Evolutionary conservation across 2,329 filamentous ascomycete genomes (phyloP), one percentile per base, ranked within the genome.

Genomic region (Calonectria pseudoreteaudii): DNA sequence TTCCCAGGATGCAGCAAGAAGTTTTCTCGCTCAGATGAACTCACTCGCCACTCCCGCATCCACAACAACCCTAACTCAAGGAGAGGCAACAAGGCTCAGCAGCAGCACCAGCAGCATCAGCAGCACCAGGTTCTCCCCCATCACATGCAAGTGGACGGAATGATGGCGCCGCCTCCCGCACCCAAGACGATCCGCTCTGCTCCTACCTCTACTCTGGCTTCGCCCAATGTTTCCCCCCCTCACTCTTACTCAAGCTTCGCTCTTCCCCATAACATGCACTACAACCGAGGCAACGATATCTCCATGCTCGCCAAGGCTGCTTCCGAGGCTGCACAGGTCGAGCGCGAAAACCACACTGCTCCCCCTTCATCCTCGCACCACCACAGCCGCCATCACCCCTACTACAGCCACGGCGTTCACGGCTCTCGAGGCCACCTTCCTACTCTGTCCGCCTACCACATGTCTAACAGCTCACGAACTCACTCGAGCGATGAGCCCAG

Each of bases 51-150:
- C 87, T 98, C 96, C 84, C 92, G 96, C 84, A 99, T 99, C 87
- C 96, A 99, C 91, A 98, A 95, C 91, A 99, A 98, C 87, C 96
- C 97, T 73, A 98, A 98, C 89, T 98, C 96, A 72, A 91, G 97
- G 83, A 90, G 96, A 82, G 96, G 95, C 78, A 97, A 98, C 89
- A 98, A 98, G 89, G 92, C 85, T 34, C 88, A 90, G 78, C 85
- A 88, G 70, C 84, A 85, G 60, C 83, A 83, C 64, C 82, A 83
- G 38, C 80, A 82, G 28, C 80, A 80, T 44, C 83, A 85, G 76
- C 82, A 85, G 71, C 82, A 83, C 64, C 84, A 85, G 77, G 85
- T 86, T 69, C 73, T 84, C 53, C 80, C 82, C 66, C 86, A 87
- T 68, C 85, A 87, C 70, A 84, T 90, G 79, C 86, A 87, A 75